Evolutionary conservation across 768 basidiomycete genomes (phyloP).

Genomic region (Butyriboletus loyo): DNA sequence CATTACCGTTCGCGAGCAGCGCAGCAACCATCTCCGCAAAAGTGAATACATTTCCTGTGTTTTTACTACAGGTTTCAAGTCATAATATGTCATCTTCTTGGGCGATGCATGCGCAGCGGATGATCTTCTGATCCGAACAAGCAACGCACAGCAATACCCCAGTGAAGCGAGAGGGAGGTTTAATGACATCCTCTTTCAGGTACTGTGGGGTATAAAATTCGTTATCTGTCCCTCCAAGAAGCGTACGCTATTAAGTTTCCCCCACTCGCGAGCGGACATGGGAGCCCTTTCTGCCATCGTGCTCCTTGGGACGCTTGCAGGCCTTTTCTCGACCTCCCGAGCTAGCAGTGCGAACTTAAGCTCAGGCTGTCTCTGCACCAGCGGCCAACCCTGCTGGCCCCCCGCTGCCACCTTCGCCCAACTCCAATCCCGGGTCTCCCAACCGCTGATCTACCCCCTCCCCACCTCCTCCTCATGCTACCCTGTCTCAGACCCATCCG

Average conservation of each 20-base stretch:
- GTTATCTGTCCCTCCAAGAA: neutral
- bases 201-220: neutral
- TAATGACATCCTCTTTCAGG: neutral
- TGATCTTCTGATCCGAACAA: neutral
- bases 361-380: conserved; percentile 37
- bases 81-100: too few species aligned
- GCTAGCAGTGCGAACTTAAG: neutral
- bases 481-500: conserved; percentile 32
- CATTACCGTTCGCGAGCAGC: neutral
- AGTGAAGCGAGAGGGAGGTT: neutral
- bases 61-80: neutral
- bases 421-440: conserved; percentile 39
- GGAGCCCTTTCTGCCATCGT: neutral
- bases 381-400: conserved; percentile 41
- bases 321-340: neutral
- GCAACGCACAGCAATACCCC: neutral
- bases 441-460: conserved; percentile 40
- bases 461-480: conserved; percentile 45
- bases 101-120: neutral
- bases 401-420: conserved; percentile 29
- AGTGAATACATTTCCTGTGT: neutral
- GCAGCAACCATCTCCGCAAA: neutral
- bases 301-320: neutral
- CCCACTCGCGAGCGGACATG: neutral
- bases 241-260: neutral